These are phyloP conservation scores for Lentinula edodes DNA, from an alignment of 768 basidiomycete species.

Conservation along the genomic window DNA sequence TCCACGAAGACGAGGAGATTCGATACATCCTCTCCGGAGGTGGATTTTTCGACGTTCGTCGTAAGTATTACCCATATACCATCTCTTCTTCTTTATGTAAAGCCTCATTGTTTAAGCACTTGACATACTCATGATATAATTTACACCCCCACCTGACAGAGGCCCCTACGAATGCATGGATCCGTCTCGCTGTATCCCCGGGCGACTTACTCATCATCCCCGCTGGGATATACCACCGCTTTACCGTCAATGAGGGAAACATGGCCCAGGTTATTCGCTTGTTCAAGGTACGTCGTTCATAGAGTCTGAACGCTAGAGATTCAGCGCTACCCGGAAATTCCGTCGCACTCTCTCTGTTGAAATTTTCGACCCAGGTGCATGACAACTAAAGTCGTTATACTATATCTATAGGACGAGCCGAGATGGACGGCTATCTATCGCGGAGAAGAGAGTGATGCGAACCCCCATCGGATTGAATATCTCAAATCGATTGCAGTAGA, in stretches of 20 bases:
- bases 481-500: conserved; percentile 34
- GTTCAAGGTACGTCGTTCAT: conserved; percentile 58
- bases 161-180: conserved; percentile 66
- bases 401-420: conserved; percentile 86
- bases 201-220: conserved; percentile 88
- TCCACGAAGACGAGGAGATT: conserved; percentile 97
- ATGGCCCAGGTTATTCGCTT: conserved; percentile 73
- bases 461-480: conserved; percentile 59
- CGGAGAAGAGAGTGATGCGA: conserved; percentile 52
- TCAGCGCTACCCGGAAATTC: too few species aligned
- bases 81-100: neutral
- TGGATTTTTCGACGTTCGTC: conserved; percentile 90
- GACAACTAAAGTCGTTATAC: neutral
- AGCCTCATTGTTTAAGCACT: neutral
- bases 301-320: too few species aligned
- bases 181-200: conserved; percentile 66
- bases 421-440: conserved; percentile 85
- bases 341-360: too few species aligned
- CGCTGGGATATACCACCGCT: conserved; percentile 91
- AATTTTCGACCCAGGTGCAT: too few species aligned
- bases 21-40: conserved; percentile 82
- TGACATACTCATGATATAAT: neutral
- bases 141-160: conserved; percentile 33
- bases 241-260: conserved; percentile 78
- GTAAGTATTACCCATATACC: conserved; percentile 30